phyloP scores from a whole-genome alignment of 2,329 filamentous ascomycete species.

The Cryoendolithus antarcticus region DNA sequence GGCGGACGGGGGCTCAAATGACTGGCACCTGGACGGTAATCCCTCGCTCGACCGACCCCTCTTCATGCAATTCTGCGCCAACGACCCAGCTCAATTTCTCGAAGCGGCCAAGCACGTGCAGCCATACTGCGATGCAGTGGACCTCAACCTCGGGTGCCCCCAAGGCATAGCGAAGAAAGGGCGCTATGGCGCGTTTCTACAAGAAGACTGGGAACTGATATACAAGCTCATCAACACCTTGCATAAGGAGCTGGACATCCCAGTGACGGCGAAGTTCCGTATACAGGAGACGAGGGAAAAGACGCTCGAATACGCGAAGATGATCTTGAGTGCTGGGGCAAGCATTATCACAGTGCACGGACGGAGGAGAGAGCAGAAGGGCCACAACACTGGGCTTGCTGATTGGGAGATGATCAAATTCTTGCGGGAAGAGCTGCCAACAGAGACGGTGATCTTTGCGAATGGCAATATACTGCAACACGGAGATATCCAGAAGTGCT shows the following conservation, averaged over 20 bases:
- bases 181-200: constrained; percentile 85
- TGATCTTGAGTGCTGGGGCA: constrained; percentile 74
- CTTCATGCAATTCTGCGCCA: constrained; percentile 94
- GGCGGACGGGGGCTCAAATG: constrained; percentile 16
- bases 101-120: constrained; percentile 65
- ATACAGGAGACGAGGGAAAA: constrained; percentile 76
- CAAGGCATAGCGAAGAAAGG: constrained; percentile 89
- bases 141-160: constrained; percentile 89
- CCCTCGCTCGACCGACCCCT: constrained; percentile 72
- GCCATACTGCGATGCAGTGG: constrained; percentile 86
- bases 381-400: constrained; percentile 83
- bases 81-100: constrained; percentile 69
- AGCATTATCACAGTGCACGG: constrained; percentile 93
- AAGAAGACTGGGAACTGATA: constrained; percentile 81
- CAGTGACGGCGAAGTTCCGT: constrained; percentile 89
- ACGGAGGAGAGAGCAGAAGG: constrained; percentile 79
- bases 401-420: constrained; percentile 82
- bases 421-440: constrained; percentile 68
- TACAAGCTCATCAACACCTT: constrained; percentile 72
- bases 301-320: constrained; percentile 79
- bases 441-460: constrained; percentile 86
- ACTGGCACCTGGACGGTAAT: constrained; percentile 71
- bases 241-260: constrained; percentile 64
- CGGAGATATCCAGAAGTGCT: constrained; percentile 62
- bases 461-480: constrained; percentile 87